These are phyloP conservation scores for Chytriomyces sp. DNA, from an alignment of 192 early-diverging fungal genomes.

Conservation along the genomic window DNA sequence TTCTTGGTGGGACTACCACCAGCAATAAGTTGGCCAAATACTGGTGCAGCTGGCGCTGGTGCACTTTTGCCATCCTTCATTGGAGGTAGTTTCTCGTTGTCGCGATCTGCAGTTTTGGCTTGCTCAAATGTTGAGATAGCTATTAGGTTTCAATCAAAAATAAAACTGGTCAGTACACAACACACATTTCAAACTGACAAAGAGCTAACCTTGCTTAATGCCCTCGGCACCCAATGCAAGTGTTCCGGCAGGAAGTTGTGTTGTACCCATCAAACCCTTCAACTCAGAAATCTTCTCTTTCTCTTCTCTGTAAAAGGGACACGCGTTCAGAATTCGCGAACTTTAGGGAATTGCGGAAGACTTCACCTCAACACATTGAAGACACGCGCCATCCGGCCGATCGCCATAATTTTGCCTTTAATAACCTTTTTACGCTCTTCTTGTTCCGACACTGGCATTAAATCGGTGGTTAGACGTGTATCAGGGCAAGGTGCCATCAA, in stretches of 20 bases:
- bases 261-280: constrained; percentile 85
- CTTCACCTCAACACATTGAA: constrained; percentile 82
- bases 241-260: constrained; percentile 82
- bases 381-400: constrained; percentile 86
- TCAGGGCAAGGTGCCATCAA: neutral
- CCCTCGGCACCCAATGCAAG: constrained; percentile 91
- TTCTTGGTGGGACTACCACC: constrained; percentile 4
- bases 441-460: constrained; percentile 48
- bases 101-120: constrained; percentile 84
- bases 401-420: constrained; percentile 88
- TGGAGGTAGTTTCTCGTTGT: constrained; percentile 93
- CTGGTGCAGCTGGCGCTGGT: constrained; percentile 53
- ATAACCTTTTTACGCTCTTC: constrained; percentile 71
- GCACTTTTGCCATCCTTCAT: constrained; percentile 45
- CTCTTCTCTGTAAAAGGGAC: constrained; percentile 58
- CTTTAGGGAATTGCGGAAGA: constrained; percentile 10
- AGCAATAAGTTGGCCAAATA: constrained; percentile 42
- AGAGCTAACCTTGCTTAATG: constrained; percentile 73
- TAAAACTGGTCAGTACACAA: neutral
- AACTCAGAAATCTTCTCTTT: constrained; percentile 92
- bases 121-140: constrained; percentile 92
- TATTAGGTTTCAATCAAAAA: constrained; percentile 20
- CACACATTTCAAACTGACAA: constrained; percentile 13
- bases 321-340: neutral
- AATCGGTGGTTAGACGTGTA: neutral